Evolutionary conservation across 2,329 filamentous ascomycete genomes (phyloP).

Genomic region (Dactylellina drechsleri): DNA sequence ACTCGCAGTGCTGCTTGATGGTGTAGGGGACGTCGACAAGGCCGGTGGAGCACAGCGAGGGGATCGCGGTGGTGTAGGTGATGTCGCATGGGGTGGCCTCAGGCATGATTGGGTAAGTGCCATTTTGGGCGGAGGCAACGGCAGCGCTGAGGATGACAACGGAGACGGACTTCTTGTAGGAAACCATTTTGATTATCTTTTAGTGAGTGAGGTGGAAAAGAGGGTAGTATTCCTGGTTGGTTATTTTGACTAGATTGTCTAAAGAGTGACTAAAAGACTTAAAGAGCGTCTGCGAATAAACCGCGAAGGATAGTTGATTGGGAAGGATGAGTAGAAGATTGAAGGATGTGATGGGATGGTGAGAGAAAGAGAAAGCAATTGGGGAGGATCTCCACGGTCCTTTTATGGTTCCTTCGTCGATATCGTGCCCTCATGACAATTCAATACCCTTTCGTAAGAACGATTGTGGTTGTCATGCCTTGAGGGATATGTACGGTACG

Average conservation of each 20-base stretch:
- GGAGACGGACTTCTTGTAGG: conserved; percentile 50
- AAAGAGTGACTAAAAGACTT: conserved; percentile 50
- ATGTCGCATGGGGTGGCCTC: conserved; percentile 13
- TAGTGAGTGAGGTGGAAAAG: conserved; percentile 7
- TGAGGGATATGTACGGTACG: background rate
- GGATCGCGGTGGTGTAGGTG: conserved; percentile 52
- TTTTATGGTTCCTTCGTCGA: conserved; percentile 34
- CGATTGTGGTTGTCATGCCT: background rate
- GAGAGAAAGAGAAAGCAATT: conserved; percentile 16
- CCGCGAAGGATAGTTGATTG: conserved; percentile 21
- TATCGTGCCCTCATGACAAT: background rate
- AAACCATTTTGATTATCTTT: conserved; percentile 52
- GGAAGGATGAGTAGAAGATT: conserved; percentile 26
- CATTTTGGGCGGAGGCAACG: conserved; percentile 38
- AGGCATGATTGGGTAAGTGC: conserved; percentile 6
- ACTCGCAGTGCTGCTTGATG: conserved; percentile 44
- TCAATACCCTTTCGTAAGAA: background rate
- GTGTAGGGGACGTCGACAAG: conserved; percentile 48
- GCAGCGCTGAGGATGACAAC: conserved; percentile 35
- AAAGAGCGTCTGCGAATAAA: conserved; percentile 47
- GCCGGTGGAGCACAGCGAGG: conserved; percentile 46
- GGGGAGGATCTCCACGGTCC: conserved; percentile 33
- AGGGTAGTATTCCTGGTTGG: conserved; percentile 4
- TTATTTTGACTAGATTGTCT: conserved; percentile 2
- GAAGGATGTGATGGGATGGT: conserved; percentile 21